Base-by-base conservation (phyloP, 2,329 filamentous ascomycete species). In the Venturia aucupariae region DNA sequence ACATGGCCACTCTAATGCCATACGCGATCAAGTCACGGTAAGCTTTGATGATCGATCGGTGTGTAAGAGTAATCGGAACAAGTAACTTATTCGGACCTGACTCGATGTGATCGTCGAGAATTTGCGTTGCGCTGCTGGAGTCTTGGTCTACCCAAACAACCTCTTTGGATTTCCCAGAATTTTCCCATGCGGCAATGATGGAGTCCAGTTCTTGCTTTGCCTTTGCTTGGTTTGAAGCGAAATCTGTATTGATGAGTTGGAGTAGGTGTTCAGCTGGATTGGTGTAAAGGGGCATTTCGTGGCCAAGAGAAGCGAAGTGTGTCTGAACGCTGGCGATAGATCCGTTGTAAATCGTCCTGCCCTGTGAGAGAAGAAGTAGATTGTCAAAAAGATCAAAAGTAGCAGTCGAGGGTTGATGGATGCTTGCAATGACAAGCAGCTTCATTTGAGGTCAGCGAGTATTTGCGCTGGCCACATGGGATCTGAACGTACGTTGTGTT, bases 1-100 rank as follows among this genome's bases (percentile, higher is more conserved):
- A 94, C 90, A 95, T 95, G 48, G 83, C 87, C 51, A 94, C 80
- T 3, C 91, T 85, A 68, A 94, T 90, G 0, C 88, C 89, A 71
- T 96, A 96, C 0, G 87, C 90, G 62, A 96, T 85, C 7, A 95
- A 81, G 72, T 96, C 91, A 32, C 91, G 86, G 74, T 92, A 90
- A 59, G 86, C 88, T 77, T 96, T 96, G 75, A 95, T 86, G 71
- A 90, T 91, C 17, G 86, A 86, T 35, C 91, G 85, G 72, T 93
- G 89, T 19, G 94, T 81, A 4, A 95, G 81, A 0, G 87, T 86
- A 4, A 86, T 46, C 0, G 85, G 82, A 42, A 90, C 78, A 2
- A 77, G 77, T 3, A 80, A 70, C 3, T 77, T 69, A 7, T 79
- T 78, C 0, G 85, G 82, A 61, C 71, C 71, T 13, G 68, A 19